Evolutionary conservation across 345 rosid genomes (phyloP), one percentile per base, ranked within the genome.

Genomic region (Eucalyptus pumila): DNA sequence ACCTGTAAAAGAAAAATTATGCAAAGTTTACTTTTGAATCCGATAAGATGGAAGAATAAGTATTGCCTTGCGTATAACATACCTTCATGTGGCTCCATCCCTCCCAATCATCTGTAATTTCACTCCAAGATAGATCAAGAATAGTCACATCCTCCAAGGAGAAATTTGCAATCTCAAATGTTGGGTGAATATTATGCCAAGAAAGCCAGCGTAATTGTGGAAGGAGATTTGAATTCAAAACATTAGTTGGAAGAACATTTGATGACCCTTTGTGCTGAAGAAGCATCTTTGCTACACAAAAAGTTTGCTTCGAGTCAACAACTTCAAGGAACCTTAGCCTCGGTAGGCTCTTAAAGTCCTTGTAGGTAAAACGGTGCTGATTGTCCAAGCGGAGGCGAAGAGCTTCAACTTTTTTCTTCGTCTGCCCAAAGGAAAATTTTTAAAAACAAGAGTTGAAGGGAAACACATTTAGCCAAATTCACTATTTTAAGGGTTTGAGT

Each of bases 251-350:
- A 52, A 52, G 23, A 17, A 1, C 4, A 58, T 3, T 11, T 23
- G 14, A 23, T 58, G 5, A n/a, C n/a, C 65, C 0, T 58, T 5
- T 10, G 65, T 1, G 30, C 14, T 3, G 3, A 58, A 24, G 14
- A 58, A 11, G n/a, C n/a, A 9, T 56, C 62, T 56, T 56, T 56
- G 23, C 27, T 24, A 1, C 62, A 23, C 3, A 9, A 56, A 5
- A 56, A 56, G 0, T 24, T 56, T 23, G 1, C 62, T 56, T 0
- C 13, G 1, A 1, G 30, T 23, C 30, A 2, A 2, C 7, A 10
- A 58, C 65, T 26, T 26, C 65, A 24, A 58, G 65, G 65, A 58
- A 58, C 7, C 0, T 58, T 26, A 58, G 65, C 0, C 3, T 26
- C 5, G 65, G 1, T 24, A 58, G n/a, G 65, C 14, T 26, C 65